These are phyloP conservation scores for Claviceps humidiphila DNA, from an alignment of 2,329 filamentous ascomycete species.

Conservation along the genomic window DNA sequence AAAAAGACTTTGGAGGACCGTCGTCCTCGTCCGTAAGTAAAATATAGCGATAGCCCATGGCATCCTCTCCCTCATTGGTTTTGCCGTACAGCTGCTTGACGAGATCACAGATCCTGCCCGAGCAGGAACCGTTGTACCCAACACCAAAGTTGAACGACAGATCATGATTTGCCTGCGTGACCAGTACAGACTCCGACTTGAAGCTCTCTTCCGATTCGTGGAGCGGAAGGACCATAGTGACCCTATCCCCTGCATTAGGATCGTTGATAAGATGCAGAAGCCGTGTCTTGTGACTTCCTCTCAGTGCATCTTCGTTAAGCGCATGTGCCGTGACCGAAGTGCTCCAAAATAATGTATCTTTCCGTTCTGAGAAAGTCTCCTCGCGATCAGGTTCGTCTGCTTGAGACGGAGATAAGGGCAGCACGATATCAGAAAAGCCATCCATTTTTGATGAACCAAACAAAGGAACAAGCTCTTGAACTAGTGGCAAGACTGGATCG, in stretches of 20 bases:
- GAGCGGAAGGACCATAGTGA: constrained; percentile 44
- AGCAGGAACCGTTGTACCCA: constrained; percentile 42
- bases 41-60: constrained; percentile 56
- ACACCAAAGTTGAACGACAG: constrained; percentile 47
- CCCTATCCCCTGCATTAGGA: constrained; percentile 32
- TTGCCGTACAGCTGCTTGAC: constrained; percentile 19
- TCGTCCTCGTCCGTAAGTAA: constrained; percentile 59
- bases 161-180: constrained; percentile 38
- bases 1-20: constrained; percentile 45
- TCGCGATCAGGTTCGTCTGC: constrained; percentile 28
- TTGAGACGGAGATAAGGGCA: constrained; percentile 41
- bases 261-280: constrained; percentile 57
- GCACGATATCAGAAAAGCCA: constrained; percentile 64
- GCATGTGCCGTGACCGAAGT: constrained; percentile 48
- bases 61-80: constrained; percentile 26
- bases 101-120: constrained; percentile 25
- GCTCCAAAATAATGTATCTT: constrained; percentile 59
- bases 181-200: constrained; percentile 40
- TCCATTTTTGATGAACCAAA: constrained; percentile 64
- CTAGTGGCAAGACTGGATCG: constrained; percentile 46
- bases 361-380: constrained; percentile 45
- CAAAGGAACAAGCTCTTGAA: constrained; percentile 54
- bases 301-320: constrained; percentile 40
- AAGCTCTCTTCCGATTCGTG: constrained; percentile 25
- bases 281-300: constrained; percentile 55